Evolutionary conservation across 805 yeast species (phyloP).

Genomic region (Komagataella mondaviorum): DNA sequence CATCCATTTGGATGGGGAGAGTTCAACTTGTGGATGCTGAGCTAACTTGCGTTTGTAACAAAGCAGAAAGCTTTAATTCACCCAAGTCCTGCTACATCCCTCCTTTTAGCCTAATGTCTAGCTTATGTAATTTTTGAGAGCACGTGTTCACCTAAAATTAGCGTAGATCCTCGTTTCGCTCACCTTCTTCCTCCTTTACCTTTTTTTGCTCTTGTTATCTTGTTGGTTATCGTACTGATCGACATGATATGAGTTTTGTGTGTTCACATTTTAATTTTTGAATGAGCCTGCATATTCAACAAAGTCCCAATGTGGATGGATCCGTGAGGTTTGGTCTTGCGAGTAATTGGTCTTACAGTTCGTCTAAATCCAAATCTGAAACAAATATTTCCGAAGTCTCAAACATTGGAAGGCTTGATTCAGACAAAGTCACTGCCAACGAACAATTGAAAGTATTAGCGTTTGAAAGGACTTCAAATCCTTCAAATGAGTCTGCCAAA

Average conservation of each 20-base stretch:
- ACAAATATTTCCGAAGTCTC: background rate
- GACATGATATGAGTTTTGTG: background rate
- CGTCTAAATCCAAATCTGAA: background rate
- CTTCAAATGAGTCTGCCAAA: background rate
- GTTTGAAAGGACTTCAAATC: background rate
- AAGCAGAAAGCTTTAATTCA: background rate
- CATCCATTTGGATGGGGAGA: constrained; percentile 79
- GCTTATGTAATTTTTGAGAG: background rate
- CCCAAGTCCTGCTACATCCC: background rate
- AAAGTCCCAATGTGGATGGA: background rate
- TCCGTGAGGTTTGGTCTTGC: background rate
- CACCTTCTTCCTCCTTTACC: background rate
- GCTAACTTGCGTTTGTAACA: background rate
- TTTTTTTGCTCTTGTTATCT: background rate
- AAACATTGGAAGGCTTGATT: background rate
- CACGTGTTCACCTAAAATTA: background rate
- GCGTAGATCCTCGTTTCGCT: background rate
- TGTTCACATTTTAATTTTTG: background rate
- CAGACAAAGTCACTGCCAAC: background rate
- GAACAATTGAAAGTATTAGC: background rate
- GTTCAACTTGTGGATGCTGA: constrained; percentile 64
- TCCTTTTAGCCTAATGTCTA: no score
- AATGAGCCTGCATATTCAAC: background rate
- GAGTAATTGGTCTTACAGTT: background rate
- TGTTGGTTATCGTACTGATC: background rate